A percentile compares a stretch with the other conserved stretches of the same genome.
phyloP scores from a whole-genome alignment of 805 yeast genomes.

The Wickerhamiella occidentalis region DNA sequence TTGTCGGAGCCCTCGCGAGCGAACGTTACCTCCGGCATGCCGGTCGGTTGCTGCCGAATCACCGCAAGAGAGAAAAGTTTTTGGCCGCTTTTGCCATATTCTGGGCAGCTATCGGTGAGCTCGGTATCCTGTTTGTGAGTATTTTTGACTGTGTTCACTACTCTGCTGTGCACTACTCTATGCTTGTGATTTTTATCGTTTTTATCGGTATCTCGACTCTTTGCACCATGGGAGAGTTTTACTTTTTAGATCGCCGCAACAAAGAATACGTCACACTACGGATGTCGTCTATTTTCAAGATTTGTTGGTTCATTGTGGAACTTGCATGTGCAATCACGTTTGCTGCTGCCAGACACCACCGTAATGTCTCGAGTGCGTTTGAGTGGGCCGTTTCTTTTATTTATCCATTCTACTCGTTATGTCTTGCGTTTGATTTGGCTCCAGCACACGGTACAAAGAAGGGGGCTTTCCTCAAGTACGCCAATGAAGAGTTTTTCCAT shows the following conservation, averaged over 20 bases:
- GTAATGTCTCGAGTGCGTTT: slow-evolving; percentile 44
- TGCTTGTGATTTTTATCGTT: slow-evolving; percentile 64
- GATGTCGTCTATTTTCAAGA: slow-evolving; percentile 38
- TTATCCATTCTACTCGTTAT: slow-evolving; percentile 57
- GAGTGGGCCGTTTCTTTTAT: slow-evolving; percentile 86
- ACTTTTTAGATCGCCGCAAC: slow-evolving; percentile 34
- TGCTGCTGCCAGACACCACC: slow-evolving; percentile 29
- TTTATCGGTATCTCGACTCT: slow-evolving; percentile 45
- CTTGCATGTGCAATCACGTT: slow-evolving; percentile 58
- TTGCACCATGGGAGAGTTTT: slow-evolving; percentile 36
- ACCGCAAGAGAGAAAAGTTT: slow-evolving; percentile 33
- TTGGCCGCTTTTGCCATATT: slow-evolving; percentile 35
- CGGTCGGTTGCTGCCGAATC: slow-evolving; percentile 44
- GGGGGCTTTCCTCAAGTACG: slow-evolving; percentile 19
- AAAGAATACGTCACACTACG: slow-evolving; percentile 25
- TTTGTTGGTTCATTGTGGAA: slow-evolving; percentile 55
- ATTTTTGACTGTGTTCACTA: slow-evolving; percentile 54
- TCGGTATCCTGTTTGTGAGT: slow-evolving; percentile 63
- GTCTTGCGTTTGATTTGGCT: slow-evolving; percentile 57
- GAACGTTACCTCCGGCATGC: slow-evolving; percentile 52
- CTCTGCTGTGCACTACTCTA: slow-evolving; percentile 42
- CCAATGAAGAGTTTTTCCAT: slow-evolving; percentile 4
- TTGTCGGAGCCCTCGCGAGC: slow-evolving; percentile 46
- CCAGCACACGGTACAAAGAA: slow-evolving; percentile 40
- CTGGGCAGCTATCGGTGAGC: slow-evolving; percentile 46